phyloP scores from a whole-genome alignment of 2,329 filamentous ascomycete species.

The Botrytis deweyae region DNA sequence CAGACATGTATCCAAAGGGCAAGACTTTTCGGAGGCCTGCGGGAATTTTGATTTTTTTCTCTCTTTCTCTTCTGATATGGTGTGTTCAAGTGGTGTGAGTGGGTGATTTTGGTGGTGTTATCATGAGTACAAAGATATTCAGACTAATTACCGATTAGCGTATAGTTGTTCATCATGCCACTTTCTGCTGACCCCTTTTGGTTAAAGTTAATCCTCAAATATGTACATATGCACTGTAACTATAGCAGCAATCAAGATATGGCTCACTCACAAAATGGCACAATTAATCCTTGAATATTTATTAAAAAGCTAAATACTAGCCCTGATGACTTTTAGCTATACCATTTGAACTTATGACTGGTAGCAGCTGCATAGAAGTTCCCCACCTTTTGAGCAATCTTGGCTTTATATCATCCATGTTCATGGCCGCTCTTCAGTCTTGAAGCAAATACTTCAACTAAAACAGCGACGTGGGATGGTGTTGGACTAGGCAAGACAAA shows the following conservation, averaged over 20 bases:
- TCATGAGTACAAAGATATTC: constrained; percentile 6
- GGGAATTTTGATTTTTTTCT: not conserved
- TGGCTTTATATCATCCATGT: constrained; percentile 12
- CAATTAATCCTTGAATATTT: not conserved
- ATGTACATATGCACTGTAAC: constrained; percentile 11
- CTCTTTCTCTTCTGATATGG: not conserved
- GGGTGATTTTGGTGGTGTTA: constrained; percentile 1
- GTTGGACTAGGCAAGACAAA: constrained; percentile 2
- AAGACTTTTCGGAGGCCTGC: constrained; percentile 9
- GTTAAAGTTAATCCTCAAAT: not conserved
- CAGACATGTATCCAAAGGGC: not conserved
- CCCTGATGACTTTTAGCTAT: not conserved
- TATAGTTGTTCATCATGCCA: not conserved
- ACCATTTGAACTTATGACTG: constrained; percentile 3
- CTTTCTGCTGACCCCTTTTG: not conserved
- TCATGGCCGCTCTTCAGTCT: constrained; percentile 11
- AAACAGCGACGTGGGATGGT: constrained; percentile 32
- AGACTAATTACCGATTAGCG: not conserved
- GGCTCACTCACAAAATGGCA: not conserved
- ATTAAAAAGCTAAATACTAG: not conserved
- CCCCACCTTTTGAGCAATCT: constrained; percentile 1
- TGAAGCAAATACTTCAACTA: constrained; percentile 13
- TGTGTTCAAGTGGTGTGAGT: constrained; percentile 1
- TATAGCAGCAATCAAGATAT: constrained; percentile 9
- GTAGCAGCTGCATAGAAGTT: constrained; percentile 9